Evolutionary conservation across 176 grass and related monocot genomes (phyloP), one percentile per base, ranked within the genome.

Genomic region (Tillandsia fasciculata): DNA sequence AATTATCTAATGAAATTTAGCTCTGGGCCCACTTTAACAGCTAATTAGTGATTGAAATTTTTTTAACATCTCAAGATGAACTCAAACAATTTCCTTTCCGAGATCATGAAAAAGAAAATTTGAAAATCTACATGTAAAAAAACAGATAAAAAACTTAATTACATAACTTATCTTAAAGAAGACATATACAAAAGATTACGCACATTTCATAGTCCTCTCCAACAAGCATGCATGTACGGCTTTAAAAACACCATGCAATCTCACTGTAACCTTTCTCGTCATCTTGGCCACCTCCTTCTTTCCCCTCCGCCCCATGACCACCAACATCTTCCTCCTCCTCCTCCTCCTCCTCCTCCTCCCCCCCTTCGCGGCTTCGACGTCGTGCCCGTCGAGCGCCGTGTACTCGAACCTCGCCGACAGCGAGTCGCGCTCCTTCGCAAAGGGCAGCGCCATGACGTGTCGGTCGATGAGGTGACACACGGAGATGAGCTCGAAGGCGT

Each of bases 401-500:
- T 12, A 49, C 68, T 51, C 22, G 5, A 28, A 14, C 50, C 9
- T n/a, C 33, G 9, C 15, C 27, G 65, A 9, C 65, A 2, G 2
- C 12, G 56, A 6, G 56, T 17, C 12, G 4, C 14, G 1, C 20
- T 23, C 65, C 65, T 8, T 48, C 10, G 7, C 13, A 5, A 4
- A n/a, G 10, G 51, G 14, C 52, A 72, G 26, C 23, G 12, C 11
- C 70, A 47, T 72, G 51, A 23, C 15, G 14, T 49, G 53, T 3
- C 70, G 26, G 13, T 72, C 70, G 6, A 61, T 24, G 27, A 57
- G 12, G 23, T 71, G 69, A 26, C 12, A 71, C 1, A 71, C 12
- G 23, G 51, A 56, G 24, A 20, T 51, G 12, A 71, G n/a, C 69
- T 71, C 69, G 24, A 56, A 56, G 11, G 69, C 52, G 20, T 71